Conservation (phyloP, 495 filamentous ascomycete species). For the Arthonia radiata region DNA sequence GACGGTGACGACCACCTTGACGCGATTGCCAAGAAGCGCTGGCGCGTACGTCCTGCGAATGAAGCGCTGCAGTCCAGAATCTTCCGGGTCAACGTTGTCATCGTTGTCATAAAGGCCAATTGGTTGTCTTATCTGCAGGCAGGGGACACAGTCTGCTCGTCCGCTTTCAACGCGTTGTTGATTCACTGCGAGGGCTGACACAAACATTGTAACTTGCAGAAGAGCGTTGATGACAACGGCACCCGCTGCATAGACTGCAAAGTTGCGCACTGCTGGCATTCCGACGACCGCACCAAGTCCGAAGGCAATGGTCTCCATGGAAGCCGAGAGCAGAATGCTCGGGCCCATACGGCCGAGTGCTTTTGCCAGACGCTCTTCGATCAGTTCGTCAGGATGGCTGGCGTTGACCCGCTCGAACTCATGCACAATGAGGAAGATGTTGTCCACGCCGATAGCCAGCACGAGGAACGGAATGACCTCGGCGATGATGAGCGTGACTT, state of each 20-base stretch:
- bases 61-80: constrained; percentile 56
- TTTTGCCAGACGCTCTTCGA: constrained; percentile 63
- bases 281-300: constrained; percentile 77
- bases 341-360: constrained; percentile 86
- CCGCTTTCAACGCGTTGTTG: constrained; percentile 64
- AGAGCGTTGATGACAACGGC: constrained; percentile 93
- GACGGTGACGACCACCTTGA: constrained; percentile 48
- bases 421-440: constrained; percentile 95
- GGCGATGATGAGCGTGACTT: constrained; percentile 89
- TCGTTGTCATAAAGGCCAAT: constrained; percentile 30
- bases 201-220: constrained; percentile 86
- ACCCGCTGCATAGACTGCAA: constrained; percentile 85
- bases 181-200: constrained; percentile 74
- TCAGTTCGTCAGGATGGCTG: constrained; percentile 58
- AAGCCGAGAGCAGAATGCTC: constrained; percentile 82
- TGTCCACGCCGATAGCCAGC: constrained; percentile 87
- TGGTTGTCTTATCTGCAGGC: constrained; percentile 31
- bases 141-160: constrained; percentile 86
- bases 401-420: constrained; percentile 90
- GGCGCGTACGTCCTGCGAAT: constrained; percentile 80
- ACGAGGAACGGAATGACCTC: constrained; percentile 97
- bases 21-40: constrained; percentile 46
- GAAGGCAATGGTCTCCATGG: constrained; percentile 83
- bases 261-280: constrained; percentile 94
- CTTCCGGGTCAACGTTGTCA: constrained; percentile 29